Evolutionary conservation across 2,329 filamentous ascomycete genomes (phyloP), one percentile per base, ranked within the genome.

Genomic region (Colletotrichum noveboracense): DNA sequence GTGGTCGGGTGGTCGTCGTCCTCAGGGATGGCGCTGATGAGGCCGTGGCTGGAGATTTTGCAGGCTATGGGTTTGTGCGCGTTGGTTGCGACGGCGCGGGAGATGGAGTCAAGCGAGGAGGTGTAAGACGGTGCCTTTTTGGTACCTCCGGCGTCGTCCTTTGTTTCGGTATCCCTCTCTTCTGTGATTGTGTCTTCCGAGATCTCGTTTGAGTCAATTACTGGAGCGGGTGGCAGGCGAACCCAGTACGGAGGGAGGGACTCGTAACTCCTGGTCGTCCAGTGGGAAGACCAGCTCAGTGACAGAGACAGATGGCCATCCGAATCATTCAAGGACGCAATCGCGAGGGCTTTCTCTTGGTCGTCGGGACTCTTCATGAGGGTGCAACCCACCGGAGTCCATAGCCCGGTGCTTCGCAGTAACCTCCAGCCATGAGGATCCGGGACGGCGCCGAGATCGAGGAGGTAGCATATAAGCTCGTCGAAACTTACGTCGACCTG

Each of bases 371-470:
- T 89, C 77, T 86, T 86, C 85, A 93, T 87, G 68, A 93, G 80
- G 0, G 88, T 83, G 38, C 90, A 92, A 6, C 91, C 91, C 1
- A 88, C 87, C 0, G 91, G 91, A 4, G 91, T 91, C 91, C 91
- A 93, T 3, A 93, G 79, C 0, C 91, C 91, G 7, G 89, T 89
- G 0, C 88, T 88, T 30, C 90, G 86, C 72, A 93, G 77, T 77
- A 92, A 82, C 55, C 87, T 88, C 88, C 91, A 92, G 3, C 91
- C 91, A 66, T 90, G 89, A 0, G 89, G 82, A 73, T 92, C 89
- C 0, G 91, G 91, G 4, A 92, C 85, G 3, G 92, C 92, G 3
- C 92, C 92, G 10, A 93, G 85, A 80, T 94, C 92, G 3, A 94
- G 82, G 43, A 94, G 83, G 75, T 93, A 93, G 30, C 87, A 88